Evolutionary conservation across 306 rosid species (phyloP), one percentile per base, ranked within the genome.

Genomic region (Cicer chorassanicum): DNA sequence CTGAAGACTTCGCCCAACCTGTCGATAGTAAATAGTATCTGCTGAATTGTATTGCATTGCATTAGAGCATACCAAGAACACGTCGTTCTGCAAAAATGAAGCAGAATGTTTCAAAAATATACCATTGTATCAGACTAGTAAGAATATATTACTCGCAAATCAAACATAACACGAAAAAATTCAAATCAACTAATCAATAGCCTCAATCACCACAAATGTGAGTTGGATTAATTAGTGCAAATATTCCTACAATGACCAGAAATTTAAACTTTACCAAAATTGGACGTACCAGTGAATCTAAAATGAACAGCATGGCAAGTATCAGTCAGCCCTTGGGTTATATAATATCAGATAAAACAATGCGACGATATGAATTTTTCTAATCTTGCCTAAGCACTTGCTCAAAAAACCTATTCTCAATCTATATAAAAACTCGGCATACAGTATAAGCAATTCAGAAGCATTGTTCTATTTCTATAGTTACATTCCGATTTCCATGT

Each of bases 11-110:
- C 77, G 21, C 13, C 81, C 70, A 77, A 93, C 98, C 98, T 93
- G 98, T 60, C 98, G 89, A 57, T 86, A 83, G 83, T 87, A 93
- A 49, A 91, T 86, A 14, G 98, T 90, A 80, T 90, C 96, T 7
- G 89, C 36, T 49, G 91, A 85, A 76, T 94, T 94, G 61, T 94
- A 91, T 80, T 87, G 88, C 98, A 91, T 94, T 21, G 96, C 98
- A 84, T 94, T 94, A 75, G 97, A 86, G 83, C 93, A 91, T 83
- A 94, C 86, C 85, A 94, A 84, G 72, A 88, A 70, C 77, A 90
- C 90, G 8, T 94, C 98, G 38, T 82, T 82, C 97, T 94, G 97
- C 95, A 86, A 73, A 67, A 77, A 79, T 77, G 71, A 81, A 67
- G 78, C 13, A 76, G 75, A 9, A 67, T 21, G 65, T 68, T 56